Conservation (phyloP, 2,329 filamentous ascomycete genomes). For the Pochonia chlamydosporia region DNA sequence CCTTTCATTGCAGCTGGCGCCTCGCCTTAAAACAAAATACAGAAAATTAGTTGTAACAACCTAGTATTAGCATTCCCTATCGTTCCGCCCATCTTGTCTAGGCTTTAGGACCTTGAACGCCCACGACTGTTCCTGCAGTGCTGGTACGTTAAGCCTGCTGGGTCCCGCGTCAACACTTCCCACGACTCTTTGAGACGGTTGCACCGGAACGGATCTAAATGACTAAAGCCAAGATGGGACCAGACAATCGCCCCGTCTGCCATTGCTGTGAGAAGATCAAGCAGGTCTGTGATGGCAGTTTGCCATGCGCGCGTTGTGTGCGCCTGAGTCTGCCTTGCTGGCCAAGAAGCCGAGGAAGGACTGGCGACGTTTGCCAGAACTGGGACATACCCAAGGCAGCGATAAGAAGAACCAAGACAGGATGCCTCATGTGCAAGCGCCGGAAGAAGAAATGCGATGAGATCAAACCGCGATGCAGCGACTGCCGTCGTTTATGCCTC, state of each 20-base stretch:
- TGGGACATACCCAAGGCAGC: conserved; percentile 24
- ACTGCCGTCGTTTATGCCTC: conserved; percentile 29
- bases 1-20: too few relatives aligned
- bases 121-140: too few relatives aligned
- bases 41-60: too few relatives aligned
- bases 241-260: conserved; percentile 24
- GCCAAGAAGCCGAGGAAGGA: conserved; percentile 16
- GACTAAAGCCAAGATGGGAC: conserved; percentile 22
- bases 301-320: conserved; percentile 26
- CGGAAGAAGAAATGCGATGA: conserved; percentile 45
- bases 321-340: conserved; percentile 26
- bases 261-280: conserved; percentile 30
- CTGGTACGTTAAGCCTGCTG: too few relatives aligned
- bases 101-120: too few relatives aligned
- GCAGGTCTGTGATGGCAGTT: conserved; percentile 27
- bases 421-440: conserved; percentile 38
- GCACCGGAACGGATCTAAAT: too few relatives aligned
- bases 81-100: too few relatives aligned
- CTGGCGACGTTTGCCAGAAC: conserved; percentile 4
- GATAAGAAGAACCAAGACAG: conserved; percentile 29
- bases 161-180: too few relatives aligned
- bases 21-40: too few relatives aligned
- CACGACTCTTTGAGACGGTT: too few relatives aligned
- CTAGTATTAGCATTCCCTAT: too few relatives aligned
- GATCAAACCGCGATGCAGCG: conserved; percentile 33